These are phyloP conservation scores for Colletotrichum acutatum DNA, from an alignment of 2,329 filamentous ascomycete genomes.

Conservation along the genomic window DNA sequence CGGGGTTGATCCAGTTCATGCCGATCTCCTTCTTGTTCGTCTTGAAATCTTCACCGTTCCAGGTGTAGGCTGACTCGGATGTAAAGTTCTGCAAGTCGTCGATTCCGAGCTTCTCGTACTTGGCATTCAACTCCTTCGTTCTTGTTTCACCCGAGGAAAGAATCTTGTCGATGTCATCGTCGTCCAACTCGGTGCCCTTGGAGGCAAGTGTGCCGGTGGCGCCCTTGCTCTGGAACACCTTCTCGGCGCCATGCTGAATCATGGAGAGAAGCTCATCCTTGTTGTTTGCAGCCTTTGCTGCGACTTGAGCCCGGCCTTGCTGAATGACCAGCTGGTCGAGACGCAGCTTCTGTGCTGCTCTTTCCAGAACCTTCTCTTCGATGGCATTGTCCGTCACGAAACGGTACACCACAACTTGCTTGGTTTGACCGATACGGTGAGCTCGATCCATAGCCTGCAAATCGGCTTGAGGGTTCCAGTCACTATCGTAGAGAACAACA, in stretches of 20 bases:
- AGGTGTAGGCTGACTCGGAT: conserved; percentile 97
- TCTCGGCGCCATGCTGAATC: conserved; percentile 99
- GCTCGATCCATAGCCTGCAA: conserved; percentile 98
- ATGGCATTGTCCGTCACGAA: conserved; percentile 99
- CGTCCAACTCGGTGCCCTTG: conserved; percentile 73
- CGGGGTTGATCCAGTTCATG: conserved; percentile 96
- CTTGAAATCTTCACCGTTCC: conserved; percentile 97
- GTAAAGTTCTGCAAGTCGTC: conserved; percentile 98
- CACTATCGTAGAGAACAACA: conserved; percentile 95
- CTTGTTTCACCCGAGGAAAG: conserved; percentile 87
- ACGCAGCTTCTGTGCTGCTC: conserved; percentile 95
- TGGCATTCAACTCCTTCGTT: conserved; percentile 89
- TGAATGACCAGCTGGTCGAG: conserved; percentile 98
- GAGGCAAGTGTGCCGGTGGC: conserved; percentile 69
- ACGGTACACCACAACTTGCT: conserved; percentile 95
- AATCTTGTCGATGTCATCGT: conserved; percentile 92
- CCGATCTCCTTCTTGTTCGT: conserved; percentile 92
- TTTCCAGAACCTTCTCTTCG: conserved; percentile 96
- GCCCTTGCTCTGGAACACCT: conserved; percentile 84
- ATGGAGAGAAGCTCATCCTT: conserved; percentile 97
- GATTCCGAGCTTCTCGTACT: conserved; percentile 96
- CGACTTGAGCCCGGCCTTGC: conserved; percentile 92
- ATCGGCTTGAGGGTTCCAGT: conserved; percentile 99
- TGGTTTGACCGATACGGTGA: conserved; percentile 97
- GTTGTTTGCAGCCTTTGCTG: conserved; percentile 89